A percentile compares a stretch with the other conserved stretches of the same genome.
These are phyloP conservation scores for Boletus huronensis DNA, from an alignment of 768 basidiomycete species.

Conservation along the genomic window DNA sequence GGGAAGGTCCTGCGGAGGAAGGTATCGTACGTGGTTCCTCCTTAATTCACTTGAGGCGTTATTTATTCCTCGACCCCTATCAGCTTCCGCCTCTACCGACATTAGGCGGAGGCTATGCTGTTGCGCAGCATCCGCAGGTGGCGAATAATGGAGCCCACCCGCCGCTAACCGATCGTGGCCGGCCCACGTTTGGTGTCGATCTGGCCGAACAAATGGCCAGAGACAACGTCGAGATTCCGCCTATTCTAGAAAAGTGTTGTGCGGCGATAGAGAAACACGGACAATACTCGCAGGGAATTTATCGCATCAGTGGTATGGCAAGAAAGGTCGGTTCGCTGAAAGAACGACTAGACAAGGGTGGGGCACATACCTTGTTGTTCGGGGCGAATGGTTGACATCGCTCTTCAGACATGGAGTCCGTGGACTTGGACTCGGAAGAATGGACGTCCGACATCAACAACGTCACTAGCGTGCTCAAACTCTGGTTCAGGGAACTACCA, in stretches of 20 bases:
- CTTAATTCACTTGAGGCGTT: neutral
- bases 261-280: constrained; percentile 91
- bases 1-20: constrained; percentile 88
- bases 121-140: constrained; percentile 24
- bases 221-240: constrained; percentile 87
- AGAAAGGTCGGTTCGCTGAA: constrained; percentile 83
- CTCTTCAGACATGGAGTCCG: constrained; percentile 72
- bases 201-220: constrained; percentile 91
- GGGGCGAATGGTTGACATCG: constrained; percentile 20
- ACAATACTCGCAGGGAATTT: constrained; percentile 80
- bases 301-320: constrained; percentile 88
- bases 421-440: constrained; percentile 84
- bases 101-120: constrained; percentile 31
- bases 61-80: constrained; percentile 6
- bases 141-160: constrained; percentile 29
- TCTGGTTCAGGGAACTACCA: constrained; percentile 95
- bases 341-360: constrained; percentile 82
- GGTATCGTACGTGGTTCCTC: constrained; percentile 73
- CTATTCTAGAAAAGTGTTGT: constrained; percentile 83
- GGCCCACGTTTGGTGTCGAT: constrained; percentile 91
- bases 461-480: constrained; percentile 89
- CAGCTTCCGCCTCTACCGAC: constrained; percentile 64
- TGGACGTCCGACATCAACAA: constrained; percentile 96
- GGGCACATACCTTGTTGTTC: constrained; percentile 6
- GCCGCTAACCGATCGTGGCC: constrained; percentile 51